Evolutionary conservation across 306 rosid genomes (phyloP), one percentile per base, ranked within the genome.

Genomic region (Arachis hypogaea): DNA sequence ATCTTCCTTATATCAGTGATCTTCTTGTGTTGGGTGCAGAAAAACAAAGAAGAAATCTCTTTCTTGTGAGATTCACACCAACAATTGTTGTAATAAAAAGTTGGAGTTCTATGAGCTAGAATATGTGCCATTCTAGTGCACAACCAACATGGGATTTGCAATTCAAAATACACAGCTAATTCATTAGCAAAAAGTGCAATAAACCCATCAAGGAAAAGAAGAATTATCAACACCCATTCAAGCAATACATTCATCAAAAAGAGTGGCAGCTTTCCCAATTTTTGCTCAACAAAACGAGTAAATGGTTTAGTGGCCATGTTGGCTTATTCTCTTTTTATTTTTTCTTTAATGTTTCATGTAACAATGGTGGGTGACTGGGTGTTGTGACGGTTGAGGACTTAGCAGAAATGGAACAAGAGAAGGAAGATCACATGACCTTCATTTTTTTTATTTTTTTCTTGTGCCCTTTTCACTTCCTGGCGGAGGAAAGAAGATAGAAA

Each of bases 91-190:
- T 86, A 90, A 69, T 92, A 87, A 63, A 87, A 90, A 81, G 87
- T 85, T 0, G 77, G 82, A 16, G 84, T 68, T 59, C 83, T 75
- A 7, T 75, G 85, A 55, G 88, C 82, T 29, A 95, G 38, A 38
- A 78, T 59, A 74, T 87, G 98, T 54, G 92, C 96, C 41, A 95
- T 83, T 56, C 96, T 73, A 4, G 97, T 85, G 82, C 99, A 95
- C 4, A 92, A 78, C 86, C 88, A 76, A 59, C 99, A 95, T 0
- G 99, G 98, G 66, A 66, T 60, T 56, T 41, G 72, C 62, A 92
- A 80, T 40, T 88, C 97, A 16, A 95, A 95, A 81, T 87, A 80
- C 77, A 59, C 81, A n/a, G 99, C 92, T 33, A 84, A 95, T 77
- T 92, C 93, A 14, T 86, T 84, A 12, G 99, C 90, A 5, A 72